These are phyloP conservation scores for Dryadomyces quercivorus DNA, from an alignment of 2,329 filamentous ascomycete species.

Conservation along the genomic window DNA sequence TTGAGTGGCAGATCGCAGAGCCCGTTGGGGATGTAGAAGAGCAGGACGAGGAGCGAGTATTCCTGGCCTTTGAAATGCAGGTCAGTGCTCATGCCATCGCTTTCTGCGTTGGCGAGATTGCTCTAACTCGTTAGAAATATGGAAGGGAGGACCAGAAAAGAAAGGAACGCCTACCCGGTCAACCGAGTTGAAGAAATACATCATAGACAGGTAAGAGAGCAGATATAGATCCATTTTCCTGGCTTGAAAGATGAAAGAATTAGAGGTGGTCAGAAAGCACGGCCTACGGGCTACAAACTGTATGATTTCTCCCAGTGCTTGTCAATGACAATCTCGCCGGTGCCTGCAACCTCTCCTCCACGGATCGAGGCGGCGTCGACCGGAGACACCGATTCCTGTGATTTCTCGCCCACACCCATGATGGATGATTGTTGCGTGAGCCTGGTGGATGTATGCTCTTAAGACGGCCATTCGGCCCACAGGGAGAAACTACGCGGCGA, in stretches of 20 bases:
- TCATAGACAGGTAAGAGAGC: conserved; percentile 23
- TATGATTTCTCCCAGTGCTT: not conserved
- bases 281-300: not conserved
- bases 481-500: too few species aligned
- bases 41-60: conserved; percentile 56
- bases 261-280: not conserved
- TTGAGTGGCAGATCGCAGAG: conserved; percentile 52
- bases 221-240: conserved; percentile 29
- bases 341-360: not conserved
- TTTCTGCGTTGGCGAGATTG: conserved; percentile 40
- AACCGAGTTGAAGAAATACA: conserved; percentile 9
- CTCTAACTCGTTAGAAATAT: conserved; percentile 13
- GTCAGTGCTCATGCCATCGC: conserved; percentile 36
- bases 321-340: not conserved
- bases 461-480: too few species aligned
- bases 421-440: too few species aligned
- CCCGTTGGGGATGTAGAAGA: conserved; percentile 66
- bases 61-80: conserved; percentile 48
- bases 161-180: conserved; percentile 5
- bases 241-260: not conserved
- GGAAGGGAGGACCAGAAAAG: not conserved
- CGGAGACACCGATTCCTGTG: not conserved
- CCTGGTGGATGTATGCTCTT: too few species aligned
- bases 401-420: not conserved
- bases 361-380: not conserved